Evolutionary conservation across 2,329 filamentous ascomycete species (phyloP), one percentile per base, ranked within the genome.

Genomic region (Chrysoporthe austroafricana): DNA sequence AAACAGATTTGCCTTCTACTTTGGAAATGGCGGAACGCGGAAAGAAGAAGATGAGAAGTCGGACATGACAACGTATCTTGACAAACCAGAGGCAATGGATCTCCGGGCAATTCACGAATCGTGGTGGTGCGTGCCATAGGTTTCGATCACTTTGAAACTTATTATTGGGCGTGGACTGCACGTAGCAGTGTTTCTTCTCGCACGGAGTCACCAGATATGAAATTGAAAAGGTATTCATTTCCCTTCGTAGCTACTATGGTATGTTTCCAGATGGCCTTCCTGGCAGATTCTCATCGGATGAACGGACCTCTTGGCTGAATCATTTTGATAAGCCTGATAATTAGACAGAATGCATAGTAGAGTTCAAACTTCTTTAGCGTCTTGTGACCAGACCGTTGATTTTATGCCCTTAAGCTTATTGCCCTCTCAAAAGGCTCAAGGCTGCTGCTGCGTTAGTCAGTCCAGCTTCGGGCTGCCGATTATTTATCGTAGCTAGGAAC

Each of bases 1-100:
- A 0, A 85, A 85, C 57, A 75, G 87, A 8, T 88, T 90, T 70
- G 79, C 82, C 2, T 92, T 82, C 79, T 85, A 89, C 73, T 86
- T 92, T 71, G 90, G 91, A 0, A 90, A 90, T 73, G 91, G 90
- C 0, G 88, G 85, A 78, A 91, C 89, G 2, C 80, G 73, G 64
- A 85, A 84, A 70, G 90, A 93, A 76, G 71, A 79, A 26, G 83
- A 86, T 46, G 78, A 81, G 6, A 79, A 79, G n/a, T 79, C 81
- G 3, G 89, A 92, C 72, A 79, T 91, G 74, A 90, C 88, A 13
- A 79, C 84, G 11, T 91, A 92, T 81, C 75, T 93, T 66, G 85
- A 79, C 70, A 72, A 83, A 42, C 85, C 85, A 0, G 82, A 81
- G 46, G 80, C 85, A 44, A 80, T 89, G 52, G 87, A 92, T 74